Evolutionary conservation across 306 rosid genomes (phyloP).

Genomic region (Bauhinia variegata): DNA sequence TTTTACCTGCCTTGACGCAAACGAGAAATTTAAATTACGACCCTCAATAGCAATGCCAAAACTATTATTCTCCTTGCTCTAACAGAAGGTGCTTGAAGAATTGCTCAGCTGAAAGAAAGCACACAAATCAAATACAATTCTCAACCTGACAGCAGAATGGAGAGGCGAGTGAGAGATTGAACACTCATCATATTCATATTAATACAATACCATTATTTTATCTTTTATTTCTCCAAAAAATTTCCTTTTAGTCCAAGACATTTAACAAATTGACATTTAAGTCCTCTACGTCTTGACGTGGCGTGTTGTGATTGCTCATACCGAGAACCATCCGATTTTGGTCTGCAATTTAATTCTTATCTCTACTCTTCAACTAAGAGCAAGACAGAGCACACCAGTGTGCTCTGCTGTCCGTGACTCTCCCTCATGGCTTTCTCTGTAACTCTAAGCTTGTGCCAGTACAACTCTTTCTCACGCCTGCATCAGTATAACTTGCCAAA

Average conservation of each 20-base stretch:
- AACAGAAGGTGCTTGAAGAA: conserved; percentile 44
- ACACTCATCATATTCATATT: conserved; percentile 39
- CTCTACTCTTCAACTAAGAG: conserved; percentile 15
- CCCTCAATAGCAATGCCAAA: conserved; percentile 58
- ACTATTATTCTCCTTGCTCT: conserved; percentile 30
- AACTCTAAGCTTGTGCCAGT: too few relatives aligned
- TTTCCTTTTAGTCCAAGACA: too few relatives aligned
- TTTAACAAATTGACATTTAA: not conserved
- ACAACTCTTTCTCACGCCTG: conserved; percentile 52
- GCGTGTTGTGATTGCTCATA: conserved; percentile 11
- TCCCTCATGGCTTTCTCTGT: too few relatives aligned
- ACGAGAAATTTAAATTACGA: conserved; percentile 61
- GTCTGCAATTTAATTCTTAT: too few relatives aligned
- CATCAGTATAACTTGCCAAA: too few relatives aligned
- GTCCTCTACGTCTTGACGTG: conserved; percentile 11
- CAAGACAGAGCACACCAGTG: conserved; percentile 27
- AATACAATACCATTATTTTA: conserved; percentile 5
- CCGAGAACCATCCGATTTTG: too few relatives aligned
- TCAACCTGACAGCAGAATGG: conserved; percentile 35
- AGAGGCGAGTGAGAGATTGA: conserved; percentile 33
- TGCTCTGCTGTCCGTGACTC: conserved; percentile 28
- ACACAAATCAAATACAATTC: not conserved
- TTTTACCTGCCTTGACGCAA: conserved; percentile 51
- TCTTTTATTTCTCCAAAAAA: not conserved
- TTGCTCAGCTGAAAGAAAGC: conserved; percentile 25